These are phyloP conservation scores for Saururus chinensis DNA, from an alignment of 164 flowering plant species.

Conservation along the genomic window DNA sequence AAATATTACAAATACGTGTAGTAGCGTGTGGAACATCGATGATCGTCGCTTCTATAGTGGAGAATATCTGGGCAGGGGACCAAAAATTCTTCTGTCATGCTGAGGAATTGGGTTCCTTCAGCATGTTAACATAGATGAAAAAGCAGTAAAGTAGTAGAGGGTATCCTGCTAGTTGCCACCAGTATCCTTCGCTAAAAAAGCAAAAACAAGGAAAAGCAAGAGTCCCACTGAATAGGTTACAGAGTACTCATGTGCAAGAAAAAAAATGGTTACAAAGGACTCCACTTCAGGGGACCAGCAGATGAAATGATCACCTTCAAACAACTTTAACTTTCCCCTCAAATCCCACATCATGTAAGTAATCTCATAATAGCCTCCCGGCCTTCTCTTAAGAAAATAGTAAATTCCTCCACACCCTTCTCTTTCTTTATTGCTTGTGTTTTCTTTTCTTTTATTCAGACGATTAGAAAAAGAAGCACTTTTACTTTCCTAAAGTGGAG, in stretches of 20 bases:
- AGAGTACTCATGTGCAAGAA: too few species aligned
- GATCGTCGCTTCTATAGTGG: too few species aligned
- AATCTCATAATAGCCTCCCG: too few species aligned
- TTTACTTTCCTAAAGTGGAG: not conserved
- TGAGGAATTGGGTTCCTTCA: not conserved
- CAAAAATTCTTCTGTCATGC: too few species aligned
- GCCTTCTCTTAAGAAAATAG: too few species aligned
- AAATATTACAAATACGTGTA: too few species aligned
- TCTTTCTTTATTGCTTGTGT: not conserved
- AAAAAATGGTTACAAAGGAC: too few species aligned
- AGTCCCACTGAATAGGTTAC: not conserved
- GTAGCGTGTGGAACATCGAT: too few species aligned
- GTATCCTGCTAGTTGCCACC: too few species aligned
- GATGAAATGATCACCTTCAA: not conserved
- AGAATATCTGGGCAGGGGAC: too few species aligned
- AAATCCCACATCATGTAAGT: not conserved
- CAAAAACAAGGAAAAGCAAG: not conserved
- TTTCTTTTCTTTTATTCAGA: conserved; percentile 3
- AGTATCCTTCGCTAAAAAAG: not conserved
- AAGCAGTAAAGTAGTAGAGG: not conserved
- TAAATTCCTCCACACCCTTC: not conserved
- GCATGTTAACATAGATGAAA: not conserved
- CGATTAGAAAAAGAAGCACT: not conserved
- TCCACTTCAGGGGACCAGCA: not conserved
- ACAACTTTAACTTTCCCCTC: not conserved